A percentile compares a stretch with the other conserved stretches of the same genome.
Evolutionary conservation across 768 basidiomycete species (phyloP).

Genomic region (Polyporus arcularius): DNA sequence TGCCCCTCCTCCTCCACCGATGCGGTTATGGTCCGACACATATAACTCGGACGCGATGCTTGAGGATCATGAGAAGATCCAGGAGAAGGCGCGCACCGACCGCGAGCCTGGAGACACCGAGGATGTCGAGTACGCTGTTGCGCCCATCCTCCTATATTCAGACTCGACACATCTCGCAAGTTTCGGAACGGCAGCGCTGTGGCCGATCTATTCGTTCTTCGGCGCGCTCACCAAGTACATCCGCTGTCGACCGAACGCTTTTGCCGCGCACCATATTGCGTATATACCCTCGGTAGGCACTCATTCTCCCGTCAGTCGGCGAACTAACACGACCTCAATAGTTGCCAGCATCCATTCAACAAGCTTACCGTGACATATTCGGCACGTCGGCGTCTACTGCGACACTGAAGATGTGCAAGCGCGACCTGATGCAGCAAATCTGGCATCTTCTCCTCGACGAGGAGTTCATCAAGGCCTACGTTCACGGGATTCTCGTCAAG

Average conservation of each 20-base stretch:
- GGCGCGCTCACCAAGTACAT: slow-evolving; percentile 46
- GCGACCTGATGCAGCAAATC: slow-evolving; percentile 34
- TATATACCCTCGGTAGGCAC: slow-evolving; percentile 43
- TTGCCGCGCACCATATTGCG: slow-evolving; percentile 41
- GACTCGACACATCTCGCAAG: slow-evolving; percentile 30
- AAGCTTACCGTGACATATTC: slow-evolving; percentile 26
- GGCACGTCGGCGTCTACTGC: slow-evolving; percentile 10
- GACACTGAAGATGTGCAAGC: slow-evolving; percentile 32
- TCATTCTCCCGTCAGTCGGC: no score
- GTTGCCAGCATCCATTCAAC: slow-evolving; percentile 31
- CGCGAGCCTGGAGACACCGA: not conserved
- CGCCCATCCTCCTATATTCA: slow-evolving; percentile 26
- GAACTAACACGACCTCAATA: slow-evolving; percentile 14
- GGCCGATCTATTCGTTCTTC: slow-evolving; percentile 44
- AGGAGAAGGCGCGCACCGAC: not conserved
- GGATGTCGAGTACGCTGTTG: slow-evolving; percentile 3
- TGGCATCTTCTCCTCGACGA: slow-evolving; percentile 29
- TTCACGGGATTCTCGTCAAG: slow-evolving; percentile 28
- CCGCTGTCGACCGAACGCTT: slow-evolving; percentile 28
- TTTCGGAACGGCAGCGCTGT: slow-evolving; percentile 31
- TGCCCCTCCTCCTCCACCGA: not conserved
- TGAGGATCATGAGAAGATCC: slow-evolving; percentile 17
- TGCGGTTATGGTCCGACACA: slow-evolving; percentile 11
- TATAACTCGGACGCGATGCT: slow-evolving; percentile 16
- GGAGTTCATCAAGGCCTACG: slow-evolving; percentile 28